Evolutionary conservation across 1,284 basidiomycete species (phyloP).

Genomic region (Ceratobasidium sp.): DNA sequence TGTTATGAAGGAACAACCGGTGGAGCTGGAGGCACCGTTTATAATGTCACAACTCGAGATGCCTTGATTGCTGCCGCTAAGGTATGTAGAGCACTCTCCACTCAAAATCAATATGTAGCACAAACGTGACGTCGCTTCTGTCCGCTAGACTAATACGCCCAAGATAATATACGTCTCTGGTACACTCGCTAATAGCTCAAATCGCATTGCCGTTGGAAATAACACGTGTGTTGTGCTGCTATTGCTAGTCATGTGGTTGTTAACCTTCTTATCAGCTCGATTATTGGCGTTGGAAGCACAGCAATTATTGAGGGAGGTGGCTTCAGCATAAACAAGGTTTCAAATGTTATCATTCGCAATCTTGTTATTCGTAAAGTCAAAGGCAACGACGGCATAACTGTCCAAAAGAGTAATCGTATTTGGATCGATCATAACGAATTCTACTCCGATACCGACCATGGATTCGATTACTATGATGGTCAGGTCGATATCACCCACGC

Average conservation of each 20-base stretch:
- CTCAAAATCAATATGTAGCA: not conserved
- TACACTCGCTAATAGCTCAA: slow-evolving; percentile 15
- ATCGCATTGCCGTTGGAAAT: slow-evolving; percentile 8
- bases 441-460: slow-evolving; percentile 34
- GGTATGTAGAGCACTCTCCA: not conserved
- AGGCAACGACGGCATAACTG: slow-evolving; percentile 23
- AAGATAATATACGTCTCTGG: slow-evolving; percentile 56
- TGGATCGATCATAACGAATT: slow-evolving; percentile 44
- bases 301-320: slow-evolving; percentile 32
- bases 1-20: slow-evolving; percentile 36
- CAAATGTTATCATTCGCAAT: slow-evolving; percentile 34
- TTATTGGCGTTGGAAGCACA: slow-evolving; percentile 27
- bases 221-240: slow-evolving; percentile 13
- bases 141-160: slow-evolving; percentile 49
- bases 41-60: slow-evolving; percentile 18
- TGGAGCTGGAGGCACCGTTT: slow-evolving; percentile 17
- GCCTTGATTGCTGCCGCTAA: slow-evolving; percentile 21
- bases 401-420: slow-evolving; percentile 24
- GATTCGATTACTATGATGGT: slow-evolving; percentile 41
- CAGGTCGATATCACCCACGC: slow-evolving; percentile 39
- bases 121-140: not conserved
- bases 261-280: not conserved
- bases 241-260: not conserved
- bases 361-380: slow-evolving; percentile 26
- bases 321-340: slow-evolving; percentile 22